phyloP scores from a whole-genome alignment of 495 filamentous ascomycete genomes.

The Xylaria cubensis region DNA sequence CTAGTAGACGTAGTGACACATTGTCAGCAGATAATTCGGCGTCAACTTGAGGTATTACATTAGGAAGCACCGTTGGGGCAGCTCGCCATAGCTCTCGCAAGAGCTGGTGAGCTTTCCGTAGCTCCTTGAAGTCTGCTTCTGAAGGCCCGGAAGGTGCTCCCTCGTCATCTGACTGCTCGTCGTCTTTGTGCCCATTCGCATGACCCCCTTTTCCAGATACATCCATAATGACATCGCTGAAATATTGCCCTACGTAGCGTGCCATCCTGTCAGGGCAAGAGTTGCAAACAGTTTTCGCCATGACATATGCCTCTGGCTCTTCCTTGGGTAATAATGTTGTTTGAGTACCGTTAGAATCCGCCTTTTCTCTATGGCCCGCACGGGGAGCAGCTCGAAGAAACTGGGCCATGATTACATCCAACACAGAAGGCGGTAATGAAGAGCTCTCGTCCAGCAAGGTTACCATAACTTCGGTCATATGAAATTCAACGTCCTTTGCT shows the following conservation, averaged over 20 bases:
- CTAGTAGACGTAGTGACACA: slow-evolving; percentile 79
- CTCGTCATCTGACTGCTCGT: slow-evolving; percentile 78
- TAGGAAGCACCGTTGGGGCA: slow-evolving; percentile 84
- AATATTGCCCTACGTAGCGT: slow-evolving; percentile 91
- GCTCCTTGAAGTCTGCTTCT: slow-evolving; percentile 83
- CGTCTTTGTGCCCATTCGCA: slow-evolving; percentile 56
- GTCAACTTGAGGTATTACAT: slow-evolving; percentile 93
- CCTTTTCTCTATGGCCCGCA: slow-evolving; percentile 62
- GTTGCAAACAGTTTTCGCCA: slow-evolving; percentile 94
- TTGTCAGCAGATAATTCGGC: slow-evolving; percentile 92
- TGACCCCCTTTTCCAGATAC: slow-evolving; percentile 66
- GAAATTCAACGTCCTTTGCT: slow-evolving; percentile 87
- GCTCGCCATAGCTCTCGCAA: slow-evolving; percentile 95
- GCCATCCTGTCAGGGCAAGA: slow-evolving; percentile 92
- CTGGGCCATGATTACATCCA: slow-evolving; percentile 95
- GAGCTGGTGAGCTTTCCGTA: slow-evolving; percentile 86
- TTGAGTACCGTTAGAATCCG: slow-evolving; percentile 61
- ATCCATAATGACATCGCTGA: slow-evolving; percentile 94
- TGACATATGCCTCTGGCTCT: slow-evolving; percentile 89
- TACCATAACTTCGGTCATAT: slow-evolving; percentile 85
- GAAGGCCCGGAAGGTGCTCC: slow-evolving; percentile 64
- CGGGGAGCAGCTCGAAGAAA: slow-evolving; percentile 85
- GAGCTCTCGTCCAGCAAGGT: slow-evolving; percentile 86
- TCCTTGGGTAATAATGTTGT: slow-evolving; percentile 82
- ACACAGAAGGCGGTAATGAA: slow-evolving; percentile 77